Evolutionary conservation across 2,329 filamentous ascomycete species (phyloP), one percentile per base, ranked within the genome.

Genomic region (Exophiala lecanii-corni): DNA sequence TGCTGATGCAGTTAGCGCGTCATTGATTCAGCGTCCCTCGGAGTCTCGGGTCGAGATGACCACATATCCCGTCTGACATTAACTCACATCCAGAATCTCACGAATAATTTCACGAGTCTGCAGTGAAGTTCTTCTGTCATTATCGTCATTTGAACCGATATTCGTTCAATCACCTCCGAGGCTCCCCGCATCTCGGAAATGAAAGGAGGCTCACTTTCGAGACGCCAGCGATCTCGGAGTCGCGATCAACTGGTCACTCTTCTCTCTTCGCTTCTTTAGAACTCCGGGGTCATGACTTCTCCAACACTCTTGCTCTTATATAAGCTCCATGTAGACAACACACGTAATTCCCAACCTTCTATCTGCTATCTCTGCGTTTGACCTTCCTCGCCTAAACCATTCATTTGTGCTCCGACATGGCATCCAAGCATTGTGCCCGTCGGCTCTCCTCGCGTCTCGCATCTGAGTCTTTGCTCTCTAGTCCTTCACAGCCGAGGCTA

Each of bases 401-500:
- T n/a, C n/a, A n/a, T n/a, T n/a, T n/a, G n/a, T n/a, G n/a, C n/a
- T n/a, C n/a, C 23, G 17, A 16, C 18, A 47, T 50, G 46, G 20
- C 47, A 23, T 30, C 43, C 12, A 43, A 36, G 21, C 17, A 19
- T 30, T 33, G 28, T 37, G 26, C 15, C 19, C 28, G 16, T 19
- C 23, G 37, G 18, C 34, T 45, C 16, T 34, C 35, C 9, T 31
- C 31, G 30, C 39, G 30, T 17, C 20, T 43, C 12, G 15, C 17
- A 10, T 20, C 15, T 12, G 39, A 33, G 20, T 35, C 35, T 21
- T 33, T 15, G 20, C 28, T 20, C 21, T 5, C 15, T 16, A 23
- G 39, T 15, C 7, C 38, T n/a, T 45, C 39, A 25, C 31, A 31
- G 39, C 47, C 50, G 47, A 43, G 44, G 47, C 30, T 45, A 32